Base-by-base conservation (phyloP, 1,139 yeast genomes). In the Meyerozyma guilliermondii region DNA sequence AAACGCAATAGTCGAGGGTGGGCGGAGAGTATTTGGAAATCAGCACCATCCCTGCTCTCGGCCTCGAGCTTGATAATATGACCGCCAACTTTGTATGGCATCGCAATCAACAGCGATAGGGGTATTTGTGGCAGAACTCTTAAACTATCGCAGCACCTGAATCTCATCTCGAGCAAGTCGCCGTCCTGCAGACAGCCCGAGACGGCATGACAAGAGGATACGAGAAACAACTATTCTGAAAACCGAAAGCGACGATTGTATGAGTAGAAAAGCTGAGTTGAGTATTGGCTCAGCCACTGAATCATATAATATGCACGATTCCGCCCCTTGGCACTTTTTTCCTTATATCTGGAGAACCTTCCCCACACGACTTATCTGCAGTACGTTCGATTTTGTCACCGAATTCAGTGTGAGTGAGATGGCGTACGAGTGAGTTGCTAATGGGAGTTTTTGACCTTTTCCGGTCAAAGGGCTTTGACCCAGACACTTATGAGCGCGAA, bases 401-500 rank as follows among this genome's bases (percentile, higher is more conserved):
- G 13, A n/a, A 11, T 10, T 26, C 28, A 26, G 7, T 10, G 28
- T 7, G 13, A 10, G 28, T 26, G 28, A 26, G 28, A n/a, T 26
- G 7, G 27, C 28, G 7, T 26, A 24, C 37, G 13, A 10, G 28
- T 20, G 5, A 20, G 28, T 26, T 11, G 28, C 28, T 26, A 28
- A 59, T 59, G 63, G 62, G 58, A 31, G 55, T 66, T 18, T 65
- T 69, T 40, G 58, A 60, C 29, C 41, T 68, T 28, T 66, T 71
- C 44, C 58, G 59, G 38, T 60, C 63, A 39, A 59, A 55, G 49
- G 69, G 66, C 45, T 76, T 77, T 50, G 75, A 78, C 51, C 76
- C 82, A 1, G 68, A 71, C 13, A 52, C 57, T 30, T 79, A 73
- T 55, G 86, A 81, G 48, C 68, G 63, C 46, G 78, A 78, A 37